Percentiles rank a stretch among this genome's conserved stretches.
These are phyloP conservation scores for Orobanche coerulescens DNA, from an alignment of 257 asterid species.

Conservation along the genomic window DNA sequence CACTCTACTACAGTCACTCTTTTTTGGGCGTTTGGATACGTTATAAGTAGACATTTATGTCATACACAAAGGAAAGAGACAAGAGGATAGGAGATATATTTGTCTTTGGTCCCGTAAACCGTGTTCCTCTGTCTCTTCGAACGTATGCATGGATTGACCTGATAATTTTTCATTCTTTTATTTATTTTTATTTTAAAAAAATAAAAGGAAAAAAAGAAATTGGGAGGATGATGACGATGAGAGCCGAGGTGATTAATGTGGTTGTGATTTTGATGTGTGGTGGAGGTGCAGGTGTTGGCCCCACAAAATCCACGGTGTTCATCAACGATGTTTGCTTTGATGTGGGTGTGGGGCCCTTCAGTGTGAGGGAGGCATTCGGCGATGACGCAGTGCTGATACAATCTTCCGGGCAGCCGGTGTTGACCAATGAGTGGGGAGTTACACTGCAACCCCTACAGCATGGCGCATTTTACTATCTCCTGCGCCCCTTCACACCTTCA, in stretches of 20 bases:
- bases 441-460: slow-evolving; percentile 72
- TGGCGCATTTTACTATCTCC: slow-evolving; percentile 68
- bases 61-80: slow-evolving; percentile 26
- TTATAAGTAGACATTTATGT: slow-evolving; percentile 24
- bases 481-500: slow-evolving; percentile 44
- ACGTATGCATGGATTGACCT: slow-evolving; percentile 67
- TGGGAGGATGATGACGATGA: neutral
- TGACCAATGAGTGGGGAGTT: slow-evolving; percentile 75
- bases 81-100: slow-evolving; percentile 23
- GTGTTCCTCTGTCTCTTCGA: slow-evolving; percentile 27
- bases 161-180: neutral
- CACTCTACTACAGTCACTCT: slow-evolving; percentile 1
- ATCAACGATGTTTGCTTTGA: slow-evolving; percentile 85
- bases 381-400: slow-evolving; percentile 73
- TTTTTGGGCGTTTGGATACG: slow-evolving; percentile 22
- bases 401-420: slow-evolving; percentile 69
- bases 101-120: slow-evolving; percentile 38
- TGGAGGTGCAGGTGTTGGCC: slow-evolving; percentile 34
- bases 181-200: neutral
- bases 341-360: slow-evolving; percentile 58
- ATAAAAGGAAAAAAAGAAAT: neutral
- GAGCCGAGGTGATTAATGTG: slow-evolving; percentile 1
- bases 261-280: slow-evolving; percentile 36
- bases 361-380: slow-evolving; percentile 75
- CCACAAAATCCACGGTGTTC: slow-evolving; percentile 63